Percentiles rank a stretch among this genome's conserved stretches.
These are phyloP conservation scores for Trichoderma sp. DNA, from an alignment of 2,329 filamentous ascomycete species.

Conservation along the genomic window DNA sequence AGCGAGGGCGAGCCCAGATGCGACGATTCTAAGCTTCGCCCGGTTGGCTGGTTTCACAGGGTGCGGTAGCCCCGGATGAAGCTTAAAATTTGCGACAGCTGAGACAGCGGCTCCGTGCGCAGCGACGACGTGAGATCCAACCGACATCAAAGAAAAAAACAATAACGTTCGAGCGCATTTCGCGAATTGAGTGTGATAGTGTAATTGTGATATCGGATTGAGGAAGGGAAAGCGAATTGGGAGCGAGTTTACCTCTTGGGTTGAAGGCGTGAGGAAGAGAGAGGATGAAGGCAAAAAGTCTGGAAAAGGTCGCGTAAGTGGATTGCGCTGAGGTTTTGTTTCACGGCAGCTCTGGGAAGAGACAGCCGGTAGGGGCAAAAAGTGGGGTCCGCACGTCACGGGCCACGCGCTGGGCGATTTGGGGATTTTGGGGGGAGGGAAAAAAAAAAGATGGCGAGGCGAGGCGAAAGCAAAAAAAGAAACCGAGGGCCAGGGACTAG, in stretches of 20 bases:
- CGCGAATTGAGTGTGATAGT: neutral
- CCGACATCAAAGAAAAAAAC: neutral
- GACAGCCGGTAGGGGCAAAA: conserved; percentile 19
- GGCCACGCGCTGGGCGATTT: conserved; percentile 21
- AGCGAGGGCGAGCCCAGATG: neutral
- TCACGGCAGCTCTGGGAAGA: conserved; percentile 21
- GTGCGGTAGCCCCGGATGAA: neutral
- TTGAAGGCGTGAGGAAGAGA: conserved; percentile 12
- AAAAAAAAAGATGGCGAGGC: conserved; percentile 9
- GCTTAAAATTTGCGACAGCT: conserved; percentile 3
- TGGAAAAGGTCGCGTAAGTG: conserved; percentile 25
- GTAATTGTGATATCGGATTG: neutral
- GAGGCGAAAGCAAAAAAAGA: neutral
- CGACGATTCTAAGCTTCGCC: neutral
- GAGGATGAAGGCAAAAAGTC: conserved; percentile 13
- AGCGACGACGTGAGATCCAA: neutral
- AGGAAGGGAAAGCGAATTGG: neutral
- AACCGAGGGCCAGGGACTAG: neutral
- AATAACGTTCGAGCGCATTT: neutral
- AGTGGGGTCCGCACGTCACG: conserved; percentile 25
- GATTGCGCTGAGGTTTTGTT: conserved; percentile 28
- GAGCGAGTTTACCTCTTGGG: conserved; percentile 15
- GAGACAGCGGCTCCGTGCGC: neutral
- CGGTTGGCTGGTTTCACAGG: neutral
- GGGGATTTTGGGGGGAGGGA: neutral